Conservation (phyloP, 768 basidiomycete genomes). For the Melanogaster broomeanus region DNA sequence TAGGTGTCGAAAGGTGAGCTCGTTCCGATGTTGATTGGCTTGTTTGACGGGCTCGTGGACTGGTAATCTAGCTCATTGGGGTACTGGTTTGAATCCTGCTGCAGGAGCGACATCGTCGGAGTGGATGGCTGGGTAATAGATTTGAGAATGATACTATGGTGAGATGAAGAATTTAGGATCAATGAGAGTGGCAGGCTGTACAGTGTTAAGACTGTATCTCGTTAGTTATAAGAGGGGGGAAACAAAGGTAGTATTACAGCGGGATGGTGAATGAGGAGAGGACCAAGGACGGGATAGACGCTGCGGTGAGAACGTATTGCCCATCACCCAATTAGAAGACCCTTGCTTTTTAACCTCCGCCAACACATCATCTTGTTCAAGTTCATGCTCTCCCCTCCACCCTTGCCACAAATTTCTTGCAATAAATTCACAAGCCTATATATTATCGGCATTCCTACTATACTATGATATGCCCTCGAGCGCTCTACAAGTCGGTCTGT, state of each 20-base stretch:
- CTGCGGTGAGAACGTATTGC: slow-evolving; percentile 31
- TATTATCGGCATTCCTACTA: not conserved
- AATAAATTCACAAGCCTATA: not conserved
- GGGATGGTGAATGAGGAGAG: slow-evolving; percentile 1
- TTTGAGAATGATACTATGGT: not conserved
- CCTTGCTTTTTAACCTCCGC: slow-evolving; percentile 35
- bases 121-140: not conserved
- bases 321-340: slow-evolving; percentile 18
- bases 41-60: slow-evolving; percentile 27
- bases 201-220: not conserved
- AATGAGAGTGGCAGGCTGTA: not conserved
- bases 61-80: slow-evolving; percentile 26
- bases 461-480: not conserved
- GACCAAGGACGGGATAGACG: slow-evolving; percentile 15
- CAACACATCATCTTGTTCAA: slow-evolving; percentile 4
- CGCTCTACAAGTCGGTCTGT: not conserved
- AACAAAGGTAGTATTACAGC: not conserved
- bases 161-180: not conserved
- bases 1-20: slow-evolving; percentile 40
- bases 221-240: slow-evolving; percentile 1
- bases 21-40: slow-evolving; percentile 23
- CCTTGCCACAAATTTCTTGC: not conserved
- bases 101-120: slow-evolving; percentile 29
- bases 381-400: not conserved
- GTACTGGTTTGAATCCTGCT: slow-evolving; percentile 20